Conservation (phyloP, 257 asterid species). For the Euphrasia confusa region DNA sequence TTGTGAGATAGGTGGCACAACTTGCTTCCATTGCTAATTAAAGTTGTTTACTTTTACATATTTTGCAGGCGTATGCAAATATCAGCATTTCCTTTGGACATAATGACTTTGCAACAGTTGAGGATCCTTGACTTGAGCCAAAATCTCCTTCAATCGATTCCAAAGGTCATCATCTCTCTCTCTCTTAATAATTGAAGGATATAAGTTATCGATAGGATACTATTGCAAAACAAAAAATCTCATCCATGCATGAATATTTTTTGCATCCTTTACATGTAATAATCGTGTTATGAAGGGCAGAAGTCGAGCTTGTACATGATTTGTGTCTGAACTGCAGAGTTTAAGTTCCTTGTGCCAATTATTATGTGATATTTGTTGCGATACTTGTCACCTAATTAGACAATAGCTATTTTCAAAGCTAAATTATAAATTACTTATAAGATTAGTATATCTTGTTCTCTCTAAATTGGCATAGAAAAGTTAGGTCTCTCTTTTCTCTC, state of each 20-base stretch:
- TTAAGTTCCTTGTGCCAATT: not conserved
- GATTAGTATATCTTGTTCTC: not conserved
- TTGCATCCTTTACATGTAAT: not conserved
- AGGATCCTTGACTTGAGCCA: conserved; percentile 88
- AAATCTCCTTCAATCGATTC: conserved; percentile 66
- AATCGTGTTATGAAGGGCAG: conserved; percentile 9
- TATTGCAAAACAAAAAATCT: not conserved
- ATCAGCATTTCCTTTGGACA: conserved; percentile 60
- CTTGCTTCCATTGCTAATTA: conserved; percentile 11
- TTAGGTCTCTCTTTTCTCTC: not conserved
- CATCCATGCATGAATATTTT: conserved; percentile 8
- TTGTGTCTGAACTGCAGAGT: not conserved
- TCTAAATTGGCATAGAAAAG: conserved; percentile 4
- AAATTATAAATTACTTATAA: not conserved
- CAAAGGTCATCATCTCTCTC: conserved; percentile 46
- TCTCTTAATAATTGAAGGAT: not conserved
- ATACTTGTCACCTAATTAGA: not conserved
- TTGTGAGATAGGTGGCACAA: conserved; percentile 14
- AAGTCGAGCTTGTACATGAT: conserved; percentile 3
- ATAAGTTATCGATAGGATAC: not conserved
- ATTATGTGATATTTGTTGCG: conserved; percentile 3
- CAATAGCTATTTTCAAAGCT: not conserved
- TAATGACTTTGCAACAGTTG: conserved; percentile 53
- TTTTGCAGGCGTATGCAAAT: conserved; percentile 74
- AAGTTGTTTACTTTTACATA: conserved; percentile 25